Base-by-base conservation (phyloP, 129 eudicot genomes). In the Flaveria brownii region DNA sequence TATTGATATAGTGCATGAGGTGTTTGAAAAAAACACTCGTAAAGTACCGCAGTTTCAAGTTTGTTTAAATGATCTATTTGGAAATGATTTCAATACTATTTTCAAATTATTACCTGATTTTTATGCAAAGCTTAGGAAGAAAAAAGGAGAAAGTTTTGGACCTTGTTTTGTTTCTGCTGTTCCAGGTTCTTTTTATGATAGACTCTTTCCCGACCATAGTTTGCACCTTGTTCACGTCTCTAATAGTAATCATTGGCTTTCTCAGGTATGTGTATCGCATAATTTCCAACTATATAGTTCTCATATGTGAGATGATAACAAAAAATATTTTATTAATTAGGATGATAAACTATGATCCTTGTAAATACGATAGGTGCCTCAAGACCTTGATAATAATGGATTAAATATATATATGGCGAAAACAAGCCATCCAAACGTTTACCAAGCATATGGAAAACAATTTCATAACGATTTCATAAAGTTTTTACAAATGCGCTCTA, bases 41-140 rank as follows among this genome's bases (percentile, higher is more conserved):
- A 14, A 28, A 28, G 68, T 28, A 61, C 41, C 68, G 5, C 20
- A 61, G n/a, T 61, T 61, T 61, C 68, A 61, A 61, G 68, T 61
- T 18, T 26, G 43, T 25, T 61, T 61, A 61, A 28, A 61, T 14
- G 68, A 61, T 10, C 43, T 61, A 4, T 61, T 61, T 61, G 20
- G 43, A 61, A 61, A 61, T 61, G 68, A 61, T 61, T 61, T 61
- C 7, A 61, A 61, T 28, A 28, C 43, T 13, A 25, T 61, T 28
- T 61, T 26, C 43, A 61, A 28, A 61, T 28, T 14, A 25, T 61
- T 61, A 61, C 68, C 43, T 13, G 10, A 61, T 13, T 61, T 26
- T 61, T 61, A 61, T 2, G 42, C 17, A 15, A 26, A 61, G 12
- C 18, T 61, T 61, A 61, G 22, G 2, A 23, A 13, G 17, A 6